These are phyloP conservation scores for Dalbergia cochinchinensis DNA, from an alignment of 306 rosid species.

Conservation along the genomic window DNA sequence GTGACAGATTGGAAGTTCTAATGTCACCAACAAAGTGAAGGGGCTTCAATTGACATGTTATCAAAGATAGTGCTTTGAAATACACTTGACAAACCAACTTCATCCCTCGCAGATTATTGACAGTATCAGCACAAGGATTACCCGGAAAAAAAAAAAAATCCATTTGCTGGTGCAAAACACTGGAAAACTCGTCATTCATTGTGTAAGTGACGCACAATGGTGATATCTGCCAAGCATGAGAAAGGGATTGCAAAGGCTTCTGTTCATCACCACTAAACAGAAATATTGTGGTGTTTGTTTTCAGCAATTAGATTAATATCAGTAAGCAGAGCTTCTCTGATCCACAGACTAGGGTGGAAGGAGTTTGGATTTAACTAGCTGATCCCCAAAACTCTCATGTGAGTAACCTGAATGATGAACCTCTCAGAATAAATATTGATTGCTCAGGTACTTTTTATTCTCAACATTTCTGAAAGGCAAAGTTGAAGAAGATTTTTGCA, in stretches of 20 bases:
- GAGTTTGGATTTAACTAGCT: neutral
- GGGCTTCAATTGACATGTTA: neutral
- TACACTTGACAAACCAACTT: conserved; percentile 73
- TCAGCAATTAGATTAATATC: neutral
- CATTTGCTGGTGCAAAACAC: conserved; percentile 84
- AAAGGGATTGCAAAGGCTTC: conserved; percentile 62
- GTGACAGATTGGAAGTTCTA: conserved; percentile 27
- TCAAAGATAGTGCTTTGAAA: neutral
- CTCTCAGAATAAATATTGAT: too few relatives aligned
- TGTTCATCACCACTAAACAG: neutral
- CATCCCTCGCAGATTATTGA: conserved; percentile 66
- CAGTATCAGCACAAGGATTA: conserved; percentile 73
- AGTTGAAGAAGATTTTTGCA: too few relatives aligned
- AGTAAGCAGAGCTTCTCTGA: neutral
- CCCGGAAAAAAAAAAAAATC: conserved; percentile 69
- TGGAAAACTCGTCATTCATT: conserved; percentile 81
- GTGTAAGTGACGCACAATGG: conserved; percentile 62
- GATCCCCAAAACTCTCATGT: neutral
- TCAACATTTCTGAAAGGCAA: too few relatives aligned
- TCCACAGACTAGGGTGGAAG: neutral
- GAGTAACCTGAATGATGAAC: too few relatives aligned
- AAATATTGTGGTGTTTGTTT: neutral
- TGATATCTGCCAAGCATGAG: conserved; percentile 76
- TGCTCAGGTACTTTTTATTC: too few relatives aligned
- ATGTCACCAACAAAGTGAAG: conserved; percentile 20